Percentiles rank a stretch among this genome's conserved stretches.
These are phyloP conservation scores for Auricularia sp. DNA, from an alignment of 768 basidiomycete genomes.

Conservation along the genomic window DNA sequence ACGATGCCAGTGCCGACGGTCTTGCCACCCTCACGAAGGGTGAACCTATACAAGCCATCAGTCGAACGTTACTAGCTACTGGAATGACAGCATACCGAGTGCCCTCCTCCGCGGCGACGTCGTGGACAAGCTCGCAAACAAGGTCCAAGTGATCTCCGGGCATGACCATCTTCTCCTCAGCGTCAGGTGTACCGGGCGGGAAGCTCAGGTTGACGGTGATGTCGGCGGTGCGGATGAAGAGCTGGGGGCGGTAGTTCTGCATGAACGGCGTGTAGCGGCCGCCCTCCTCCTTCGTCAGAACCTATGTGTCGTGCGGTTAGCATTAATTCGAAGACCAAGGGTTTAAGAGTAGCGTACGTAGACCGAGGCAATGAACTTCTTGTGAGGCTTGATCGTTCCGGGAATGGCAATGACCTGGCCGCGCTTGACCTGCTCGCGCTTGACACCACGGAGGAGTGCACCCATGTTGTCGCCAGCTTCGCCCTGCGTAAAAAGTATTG, in stretches of 20 bases:
- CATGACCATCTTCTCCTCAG: slow-evolving; percentile 93
- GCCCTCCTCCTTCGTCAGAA: slow-evolving; percentile 83
- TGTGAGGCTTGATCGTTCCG: slow-evolving; percentile 86
- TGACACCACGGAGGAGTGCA: slow-evolving; percentile 88
- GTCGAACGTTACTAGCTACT: slow-evolving; percentile 1
- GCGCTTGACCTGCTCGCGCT: slow-evolving; percentile 89
- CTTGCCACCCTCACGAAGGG: slow-evolving; percentile 88
- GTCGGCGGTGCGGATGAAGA: slow-evolving; percentile 93
- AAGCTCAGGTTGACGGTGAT: slow-evolving; percentile 77
- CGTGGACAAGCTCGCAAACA: slow-evolving; percentile 69
- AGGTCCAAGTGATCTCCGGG: slow-evolving; percentile 97
- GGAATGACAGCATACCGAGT: slow-evolving; percentile 36
- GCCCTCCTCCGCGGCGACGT: slow-evolving; percentile 83
- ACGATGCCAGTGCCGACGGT: slow-evolving; percentile 94
- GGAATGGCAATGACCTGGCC: slow-evolving; percentile 87
- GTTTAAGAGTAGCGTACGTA: slow-evolving; percentile 41
- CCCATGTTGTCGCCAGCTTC: slow-evolving; percentile 99
- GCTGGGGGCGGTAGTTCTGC: slow-evolving; percentile 87
- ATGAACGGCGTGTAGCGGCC: slow-evolving; percentile 89
- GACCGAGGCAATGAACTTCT: slow-evolving; percentile 89
- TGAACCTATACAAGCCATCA: slow-evolving; percentile 41
- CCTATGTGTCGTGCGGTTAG: slow-evolving; percentile 26
- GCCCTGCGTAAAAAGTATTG: slow-evolving; percentile 36
- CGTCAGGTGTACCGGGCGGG: slow-evolving; percentile 73
- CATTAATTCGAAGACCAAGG: background rate